A percentile compares a stretch with the other conserved stretches of the same genome.
Conservation (phyloP, 257 asterid genomes). For the Nicotiana tabacum region DNA sequence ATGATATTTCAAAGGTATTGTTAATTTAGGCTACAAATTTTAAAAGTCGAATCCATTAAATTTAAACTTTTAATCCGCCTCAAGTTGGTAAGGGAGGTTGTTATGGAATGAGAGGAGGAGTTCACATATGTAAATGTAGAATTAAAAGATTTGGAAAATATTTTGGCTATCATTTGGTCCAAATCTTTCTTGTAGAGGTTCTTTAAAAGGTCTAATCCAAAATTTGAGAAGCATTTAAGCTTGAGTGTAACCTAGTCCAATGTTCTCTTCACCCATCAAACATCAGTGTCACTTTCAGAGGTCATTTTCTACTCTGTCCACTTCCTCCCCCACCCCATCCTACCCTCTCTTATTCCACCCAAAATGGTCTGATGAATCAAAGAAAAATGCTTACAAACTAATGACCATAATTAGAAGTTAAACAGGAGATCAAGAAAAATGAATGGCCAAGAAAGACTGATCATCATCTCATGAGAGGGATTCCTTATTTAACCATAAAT, state of each 20-base stretch:
- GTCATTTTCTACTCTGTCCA: constrained; percentile 39
- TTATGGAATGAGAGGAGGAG: neutral
- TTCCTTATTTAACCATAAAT: constrained; percentile 15
- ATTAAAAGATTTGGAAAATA: neutral
- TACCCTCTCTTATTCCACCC: neutral
- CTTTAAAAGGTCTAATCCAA: constrained; percentile 21
- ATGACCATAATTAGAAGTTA: neutral
- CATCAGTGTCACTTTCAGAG: constrained; percentile 34
- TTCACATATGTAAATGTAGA: neutral
- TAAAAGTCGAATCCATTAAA: neutral
- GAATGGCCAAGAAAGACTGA: constrained; percentile 16
- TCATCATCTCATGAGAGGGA: constrained; percentile 2
- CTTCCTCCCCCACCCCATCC: constrained; percentile 2
- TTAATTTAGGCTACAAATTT: neutral
- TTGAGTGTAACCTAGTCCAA: constrained; percentile 44
- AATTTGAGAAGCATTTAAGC: constrained; percentile 16
- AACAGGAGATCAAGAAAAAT: neutral
- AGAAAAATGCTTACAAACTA: neutral
- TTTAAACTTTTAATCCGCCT: neutral
- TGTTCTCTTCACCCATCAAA: constrained; percentile 36
- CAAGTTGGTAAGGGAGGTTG: neutral
- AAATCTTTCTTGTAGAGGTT: neutral
- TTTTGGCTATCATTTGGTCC: neutral
- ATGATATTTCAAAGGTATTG: neutral
- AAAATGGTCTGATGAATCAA: neutral